A percentile compares a stretch with the other conserved stretches of the same genome.
These are phyloP conservation scores for Ophiosphaerella narmari DNA, from an alignment of 2,329 filamentous ascomycete genomes.

Conservation along the genomic window DNA sequence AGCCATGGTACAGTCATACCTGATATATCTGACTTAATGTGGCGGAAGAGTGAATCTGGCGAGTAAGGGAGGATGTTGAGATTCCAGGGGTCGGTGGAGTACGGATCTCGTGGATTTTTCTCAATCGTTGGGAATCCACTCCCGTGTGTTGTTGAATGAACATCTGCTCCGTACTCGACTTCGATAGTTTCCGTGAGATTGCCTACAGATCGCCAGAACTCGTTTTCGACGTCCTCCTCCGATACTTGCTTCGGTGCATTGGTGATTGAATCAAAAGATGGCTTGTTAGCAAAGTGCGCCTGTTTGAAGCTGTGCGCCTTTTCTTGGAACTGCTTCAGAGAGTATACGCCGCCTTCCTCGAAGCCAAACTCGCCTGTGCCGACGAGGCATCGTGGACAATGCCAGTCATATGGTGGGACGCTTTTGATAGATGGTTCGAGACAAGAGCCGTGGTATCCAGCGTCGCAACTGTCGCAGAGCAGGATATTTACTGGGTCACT, in stretches of 20 bases:
- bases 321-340: constrained; percentile 92
- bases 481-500: constrained; percentile 74
- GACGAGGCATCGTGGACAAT: constrained; percentile 91
- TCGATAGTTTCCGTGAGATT: constrained; percentile 95
- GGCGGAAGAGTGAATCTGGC: constrained; percentile 88
- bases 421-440: constrained; percentile 82
- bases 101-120: constrained; percentile 82
- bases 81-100: constrained; percentile 93
- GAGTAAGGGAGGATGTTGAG: constrained; percentile 90
- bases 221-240: constrained; percentile 92
- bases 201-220: constrained; percentile 95
- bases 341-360: constrained; percentile 95
- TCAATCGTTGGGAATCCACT: constrained; percentile 96
- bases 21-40: constrained; percentile 98
- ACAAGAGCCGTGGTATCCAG: constrained; percentile 84
- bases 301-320: constrained; percentile 96
- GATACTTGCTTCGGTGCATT: constrained; percentile 82
- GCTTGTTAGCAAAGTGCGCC: constrained; percentile 87
- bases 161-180: constrained; percentile 97
- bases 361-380: constrained; percentile 97
- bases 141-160: constrained; percentile 96
- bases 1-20: constrained; percentile 99
- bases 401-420: constrained; percentile 87
- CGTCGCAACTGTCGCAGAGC: constrained; percentile 89
- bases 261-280: constrained; percentile 82